These are phyloP conservation scores for Saccharomyces hybrid DNA, from an alignment of 1,139 yeast species.

Conservation along the genomic window DNA sequence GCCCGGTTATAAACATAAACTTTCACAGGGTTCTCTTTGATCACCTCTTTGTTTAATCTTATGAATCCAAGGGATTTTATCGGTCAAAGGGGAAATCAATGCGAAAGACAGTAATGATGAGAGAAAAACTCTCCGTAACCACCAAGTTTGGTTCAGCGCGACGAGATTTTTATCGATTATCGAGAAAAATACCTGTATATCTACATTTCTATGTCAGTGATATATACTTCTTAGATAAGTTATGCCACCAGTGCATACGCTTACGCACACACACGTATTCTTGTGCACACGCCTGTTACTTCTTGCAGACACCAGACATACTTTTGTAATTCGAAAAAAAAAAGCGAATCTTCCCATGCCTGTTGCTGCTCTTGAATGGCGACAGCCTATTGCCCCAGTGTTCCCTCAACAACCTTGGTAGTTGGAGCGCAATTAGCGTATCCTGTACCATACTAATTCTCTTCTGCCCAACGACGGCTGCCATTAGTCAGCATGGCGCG, in stretches of 20 bases:
- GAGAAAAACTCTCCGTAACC: background rate
- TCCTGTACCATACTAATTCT: background rate
- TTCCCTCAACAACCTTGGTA: background rate
- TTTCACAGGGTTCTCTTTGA: background rate
- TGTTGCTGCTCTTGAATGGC: background rate
- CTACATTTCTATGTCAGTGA: background rate
- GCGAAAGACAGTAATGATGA: background rate
- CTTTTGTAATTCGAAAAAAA: background rate
- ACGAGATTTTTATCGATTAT: background rate
- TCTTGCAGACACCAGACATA: background rate
- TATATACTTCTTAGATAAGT: background rate
- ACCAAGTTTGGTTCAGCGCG: background rate
- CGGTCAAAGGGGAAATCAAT: background rate
- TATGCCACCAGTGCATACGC: background rate
- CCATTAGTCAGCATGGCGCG: background rate
- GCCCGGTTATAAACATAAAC: background rate
- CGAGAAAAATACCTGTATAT: background rate
- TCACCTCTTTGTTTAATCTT: background rate
- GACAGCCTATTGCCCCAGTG: background rate
- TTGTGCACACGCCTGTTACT: background rate
- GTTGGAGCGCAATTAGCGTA: background rate
- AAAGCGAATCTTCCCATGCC: background rate
- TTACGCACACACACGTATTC: background rate
- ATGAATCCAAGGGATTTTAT: background rate
- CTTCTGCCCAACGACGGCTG: background rate